phyloP scores from a whole-genome alignment of 1,139 yeast species.

The Taiozyma sp. region DNA sequence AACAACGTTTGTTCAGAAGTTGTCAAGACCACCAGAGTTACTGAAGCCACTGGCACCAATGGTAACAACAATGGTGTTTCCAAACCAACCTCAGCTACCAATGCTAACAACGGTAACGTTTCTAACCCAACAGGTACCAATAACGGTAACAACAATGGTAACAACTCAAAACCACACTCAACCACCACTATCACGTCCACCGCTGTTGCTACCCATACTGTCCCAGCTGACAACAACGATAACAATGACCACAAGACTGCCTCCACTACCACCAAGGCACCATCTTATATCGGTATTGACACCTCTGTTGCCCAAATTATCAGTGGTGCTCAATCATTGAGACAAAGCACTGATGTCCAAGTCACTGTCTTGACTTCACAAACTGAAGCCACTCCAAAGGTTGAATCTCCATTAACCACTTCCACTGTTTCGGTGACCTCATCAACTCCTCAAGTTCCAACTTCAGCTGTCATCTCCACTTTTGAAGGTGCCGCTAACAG shows the following conservation, averaged over 20 bases:
- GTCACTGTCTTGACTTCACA: background rate
- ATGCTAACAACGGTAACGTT: background rate
- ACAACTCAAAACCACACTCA: background rate
- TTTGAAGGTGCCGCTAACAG: constrained; percentile 2
- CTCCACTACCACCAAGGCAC: background rate
- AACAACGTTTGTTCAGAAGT: constrained; percentile 7
- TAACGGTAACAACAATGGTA: background rate
- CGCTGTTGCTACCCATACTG: background rate
- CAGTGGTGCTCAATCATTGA: background rate
- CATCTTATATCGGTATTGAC: constrained; percentile 17
- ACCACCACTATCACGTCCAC: background rate
- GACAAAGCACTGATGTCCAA: background rate
- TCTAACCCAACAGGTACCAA: constrained; percentile 20
- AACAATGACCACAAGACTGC: background rate
- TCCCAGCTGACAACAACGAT: background rate
- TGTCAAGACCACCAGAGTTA: constrained; percentile 14
- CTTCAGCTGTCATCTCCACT: constrained; percentile 2
- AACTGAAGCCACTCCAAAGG: background rate
- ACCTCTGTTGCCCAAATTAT: background rate
- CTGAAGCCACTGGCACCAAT: constrained; percentile 16
- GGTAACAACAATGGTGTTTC: background rate
- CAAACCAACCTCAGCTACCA: background rate
- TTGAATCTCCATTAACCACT: background rate
- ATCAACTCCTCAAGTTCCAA: background rate
- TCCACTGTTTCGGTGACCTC: background rate